Evolutionary conservation across 2,329 filamentous ascomycete genomes (phyloP), one percentile per base, ranked within the genome.

Genomic region (Calonectria leucothoes): DNA sequence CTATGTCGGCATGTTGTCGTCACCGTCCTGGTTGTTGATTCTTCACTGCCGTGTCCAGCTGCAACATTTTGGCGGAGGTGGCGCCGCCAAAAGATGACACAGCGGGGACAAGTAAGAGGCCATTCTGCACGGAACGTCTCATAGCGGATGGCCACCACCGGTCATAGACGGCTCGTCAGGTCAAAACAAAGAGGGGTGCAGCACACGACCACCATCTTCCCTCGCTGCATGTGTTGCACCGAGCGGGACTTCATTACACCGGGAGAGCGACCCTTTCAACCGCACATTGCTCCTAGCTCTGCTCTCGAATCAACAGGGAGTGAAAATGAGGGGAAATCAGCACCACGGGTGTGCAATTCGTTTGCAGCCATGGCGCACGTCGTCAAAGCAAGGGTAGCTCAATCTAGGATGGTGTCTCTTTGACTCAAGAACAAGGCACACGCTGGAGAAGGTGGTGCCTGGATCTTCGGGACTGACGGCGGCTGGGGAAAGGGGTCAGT

Each of bases 111-210:
- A 12, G 33, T 14, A 25, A 10, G 2, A 37, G 10, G 35, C 7
- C 66, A 66, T 45, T 45, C 70, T 66, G 51, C 61, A 69, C 61
- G 63, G 29, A 72, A 72, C 63, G 51, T 45, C 68, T 74, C 63
- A 70, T 49, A 71, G 29, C 39, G 33, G 68, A 63, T 39, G 42
- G 20, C 31, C 27, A 64, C 35, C 55, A 70, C 59, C 48, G 75
- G 33, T 67, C 70, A 33, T 29, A 15, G 35, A 52, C 64, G 59
- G 59, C 37, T 63, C 67, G 74, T 80, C 78, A 76, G 75, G 37
- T 66, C 77, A 70, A 12, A 29, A 45, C 45, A 69, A 37, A 67
- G 63, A 33, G 67, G 63, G 49, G 70, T 29, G 35, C 72, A 27
- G 69, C 73, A 70, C 66, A 72, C 57, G 73, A 75, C 57, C 71